Conservation (phyloP, 257 asterid species). For the Nicotiana tomentosiformis region DNA sequence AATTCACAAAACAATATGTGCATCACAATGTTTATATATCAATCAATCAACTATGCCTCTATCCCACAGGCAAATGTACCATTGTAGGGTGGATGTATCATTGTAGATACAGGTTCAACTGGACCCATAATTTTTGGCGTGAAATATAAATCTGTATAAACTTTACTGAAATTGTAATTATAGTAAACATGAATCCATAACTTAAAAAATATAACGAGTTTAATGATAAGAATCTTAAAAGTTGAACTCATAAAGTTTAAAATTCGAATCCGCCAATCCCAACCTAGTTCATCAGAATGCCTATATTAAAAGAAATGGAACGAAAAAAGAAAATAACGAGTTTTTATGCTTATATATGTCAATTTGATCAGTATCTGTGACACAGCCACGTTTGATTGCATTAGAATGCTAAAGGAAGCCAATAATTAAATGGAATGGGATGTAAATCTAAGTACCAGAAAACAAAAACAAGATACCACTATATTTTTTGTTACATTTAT, state of each 20-base stretch:
- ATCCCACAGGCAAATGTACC: background rate
- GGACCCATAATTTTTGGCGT: too few species aligned
- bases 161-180: too few species aligned
- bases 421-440: background rate
- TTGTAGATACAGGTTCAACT: too few species aligned
- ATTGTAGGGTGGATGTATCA: too few species aligned
- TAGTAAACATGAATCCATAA: too few species aligned
- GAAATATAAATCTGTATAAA: too few species aligned
- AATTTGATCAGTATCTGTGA: background rate
- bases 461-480: background rate
- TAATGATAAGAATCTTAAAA: too few species aligned
- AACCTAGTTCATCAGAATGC: too few species aligned
- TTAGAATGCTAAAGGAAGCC: background rate
- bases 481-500: background rate
- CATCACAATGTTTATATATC: background rate
- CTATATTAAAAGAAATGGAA: too few species aligned
- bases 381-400: background rate
- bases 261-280: too few species aligned
- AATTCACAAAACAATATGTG: background rate
- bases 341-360: background rate
- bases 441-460: background rate
- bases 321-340: background rate
- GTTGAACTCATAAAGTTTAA: too few species aligned
- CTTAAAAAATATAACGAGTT: too few species aligned
- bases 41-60: background rate